Percentiles rank a stretch among this genome's conserved stretches.
Evolutionary conservation across 1,284 basidiomycete species (phyloP).

Genomic region (Sporisorium graminicola): DNA sequence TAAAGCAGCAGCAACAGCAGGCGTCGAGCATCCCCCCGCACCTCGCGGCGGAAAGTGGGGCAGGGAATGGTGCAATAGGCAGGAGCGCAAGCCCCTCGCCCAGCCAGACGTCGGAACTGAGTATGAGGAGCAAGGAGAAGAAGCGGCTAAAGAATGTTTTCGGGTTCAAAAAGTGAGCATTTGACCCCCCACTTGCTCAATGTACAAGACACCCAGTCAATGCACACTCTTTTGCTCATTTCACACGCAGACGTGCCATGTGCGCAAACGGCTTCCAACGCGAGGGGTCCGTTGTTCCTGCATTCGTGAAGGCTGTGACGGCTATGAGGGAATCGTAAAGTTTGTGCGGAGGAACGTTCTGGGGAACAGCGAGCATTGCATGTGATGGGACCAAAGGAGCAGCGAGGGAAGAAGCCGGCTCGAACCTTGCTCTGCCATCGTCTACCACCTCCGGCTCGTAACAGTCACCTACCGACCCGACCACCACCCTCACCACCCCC

Average conservation of each 20-base stretch:
- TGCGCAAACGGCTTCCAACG: too few species aligned
- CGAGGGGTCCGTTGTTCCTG: too few species aligned
- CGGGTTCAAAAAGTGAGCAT: slow-evolving; percentile 57
- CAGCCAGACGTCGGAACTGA: slow-evolving; percentile 27
- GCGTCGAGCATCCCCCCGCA: slow-evolving; percentile 17
- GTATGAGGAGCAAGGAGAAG: slow-evolving; percentile 45
- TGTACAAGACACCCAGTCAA: not conserved
- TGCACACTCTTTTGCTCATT: not conserved
- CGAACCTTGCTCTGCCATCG: too few species aligned
- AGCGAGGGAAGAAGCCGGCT: too few species aligned
- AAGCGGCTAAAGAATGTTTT: slow-evolving; percentile 55
- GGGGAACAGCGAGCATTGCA: too few species aligned
- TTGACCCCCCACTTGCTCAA: not conserved
- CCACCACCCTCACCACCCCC: slow-evolving; percentile 67
- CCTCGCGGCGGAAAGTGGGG: not conserved
- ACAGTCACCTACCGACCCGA: too few species aligned
- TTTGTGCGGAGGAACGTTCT: too few species aligned
- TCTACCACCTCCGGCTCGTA: too few species aligned
- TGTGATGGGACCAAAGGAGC: too few species aligned
- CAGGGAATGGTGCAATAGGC: not conserved
- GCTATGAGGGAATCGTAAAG: too few species aligned
- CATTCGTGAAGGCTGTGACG: too few species aligned
- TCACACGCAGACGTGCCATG: too few species aligned
- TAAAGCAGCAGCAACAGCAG: not conserved
- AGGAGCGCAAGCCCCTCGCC: slow-evolving; percentile 34